Evolutionary conservation across 176 grass and related monocot species (phyloP), one percentile per base, ranked within the genome.

Genomic region (Otatea glauca): DNA sequence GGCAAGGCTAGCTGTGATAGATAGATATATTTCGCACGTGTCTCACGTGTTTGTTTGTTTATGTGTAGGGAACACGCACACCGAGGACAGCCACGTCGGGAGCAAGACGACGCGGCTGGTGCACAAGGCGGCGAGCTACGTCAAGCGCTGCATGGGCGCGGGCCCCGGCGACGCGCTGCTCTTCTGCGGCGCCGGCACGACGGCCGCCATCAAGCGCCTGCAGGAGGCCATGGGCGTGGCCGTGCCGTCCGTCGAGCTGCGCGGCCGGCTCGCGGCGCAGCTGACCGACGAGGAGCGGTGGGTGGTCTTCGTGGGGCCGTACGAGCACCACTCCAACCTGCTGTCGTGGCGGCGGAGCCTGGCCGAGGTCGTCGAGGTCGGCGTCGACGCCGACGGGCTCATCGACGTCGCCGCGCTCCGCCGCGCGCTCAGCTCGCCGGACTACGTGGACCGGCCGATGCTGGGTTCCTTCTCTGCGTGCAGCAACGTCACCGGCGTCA

Each of bases 241-340:
- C 0, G n/a, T 63, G 39, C 79, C 92, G 10, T 90, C 91, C 3
- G 77, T 9, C 6, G 45, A 75, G 77, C 53, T 87, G 42, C 88
- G 83, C 17, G 73, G 25, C 5, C 70, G 86, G 11, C 56, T 97
- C 0, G 48, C 72, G 7, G 4, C n/a, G 38, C 39, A 82, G 66
- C 82, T 97, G 6, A 70, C 63, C 2, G 11, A 42, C n/a, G 81
- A 89, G 68, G 92, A 97, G 68, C 76, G 89, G 21, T 97, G 95
- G 92, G 89, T 97, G 3, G 90, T 94, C 9, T 97, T 97, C 75
- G 87, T 92, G 0, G 91, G 92, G 11, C 95, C 92, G 0, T 97
- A 91, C 56, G 92, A 94, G 75, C 92, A 97, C 87, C 95, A 97
- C 79, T 97, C 89, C 29, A 97, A 94, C 87, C 90, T 94, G 69